phyloP scores from a whole-genome alignment of 2,329 filamentous ascomycete genomes.

The Aspergillus quadricinctus region DNA sequence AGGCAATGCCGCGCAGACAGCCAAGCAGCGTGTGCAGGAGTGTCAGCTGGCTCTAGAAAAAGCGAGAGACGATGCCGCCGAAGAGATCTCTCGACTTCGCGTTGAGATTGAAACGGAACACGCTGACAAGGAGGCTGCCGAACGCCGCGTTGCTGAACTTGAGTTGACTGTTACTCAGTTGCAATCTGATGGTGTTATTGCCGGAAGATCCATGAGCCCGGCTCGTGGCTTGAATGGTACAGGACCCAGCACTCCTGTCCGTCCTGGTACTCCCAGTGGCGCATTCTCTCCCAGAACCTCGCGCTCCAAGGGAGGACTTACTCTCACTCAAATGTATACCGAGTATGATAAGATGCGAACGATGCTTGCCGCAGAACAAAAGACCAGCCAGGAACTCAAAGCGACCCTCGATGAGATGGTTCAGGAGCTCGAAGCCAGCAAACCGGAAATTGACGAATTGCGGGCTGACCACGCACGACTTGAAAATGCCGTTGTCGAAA shows the following conservation, averaged over 20 bases:
- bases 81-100: slow-evolving; percentile 51
- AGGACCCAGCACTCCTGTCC: slow-evolving; percentile 46
- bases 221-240: slow-evolving; percentile 49
- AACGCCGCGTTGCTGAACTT: slow-evolving; percentile 60
- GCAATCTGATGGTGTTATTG: slow-evolving; percentile 48
- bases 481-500: slow-evolving; percentile 74
- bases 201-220: slow-evolving; percentile 50
- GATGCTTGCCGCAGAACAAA: slow-evolving; percentile 68
- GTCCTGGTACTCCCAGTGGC: slow-evolving; percentile 47
- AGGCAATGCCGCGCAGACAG: slow-evolving; percentile 55
- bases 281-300: slow-evolving; percentile 52
- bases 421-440: slow-evolving; percentile 75
- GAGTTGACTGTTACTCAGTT: slow-evolving; percentile 60
- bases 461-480: slow-evolving; percentile 76
- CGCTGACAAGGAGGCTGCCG: slow-evolving; percentile 57
- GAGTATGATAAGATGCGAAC: slow-evolving; percentile 61
- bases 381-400: slow-evolving; percentile 68
- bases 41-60: slow-evolving; percentile 54
- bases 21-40: slow-evolving; percentile 57
- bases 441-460: slow-evolving; percentile 83
- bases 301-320: slow-evolving; percentile 51
- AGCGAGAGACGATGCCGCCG: slow-evolving; percentile 58
- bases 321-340: slow-evolving; percentile 59
- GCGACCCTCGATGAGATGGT: slow-evolving; percentile 82
- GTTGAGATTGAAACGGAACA: slow-evolving; percentile 55